Percentiles rank a stretch among this genome's conserved stretches.
Conservation (phyloP, 148 eudicot genomes). For the Euryodendron excelsum region DNA sequence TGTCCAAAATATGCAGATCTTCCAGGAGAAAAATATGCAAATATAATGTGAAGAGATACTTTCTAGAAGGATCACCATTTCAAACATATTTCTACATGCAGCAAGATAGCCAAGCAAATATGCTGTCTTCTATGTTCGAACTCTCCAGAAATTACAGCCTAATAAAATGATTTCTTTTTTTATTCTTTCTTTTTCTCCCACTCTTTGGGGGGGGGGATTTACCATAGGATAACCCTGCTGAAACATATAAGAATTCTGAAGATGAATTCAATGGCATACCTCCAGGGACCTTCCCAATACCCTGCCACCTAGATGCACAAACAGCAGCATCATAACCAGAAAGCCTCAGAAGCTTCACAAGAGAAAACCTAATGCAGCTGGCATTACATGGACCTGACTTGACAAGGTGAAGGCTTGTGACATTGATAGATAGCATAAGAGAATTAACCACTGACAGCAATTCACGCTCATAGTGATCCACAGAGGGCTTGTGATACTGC, state of each 20-base stretch:
- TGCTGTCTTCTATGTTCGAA: not conserved
- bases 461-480: conserved; percentile 67
- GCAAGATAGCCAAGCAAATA: no score
- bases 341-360: conserved; percentile 74
- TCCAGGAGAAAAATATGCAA: no score
- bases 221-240: conserved; percentile 17
- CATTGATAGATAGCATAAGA: conserved; percentile 54
- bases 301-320: no score
- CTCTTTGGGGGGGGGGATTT: not conserved
- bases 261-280: conserved; percentile 33
- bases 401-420: conserved; percentile 48
- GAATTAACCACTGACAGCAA: conserved; percentile 60
- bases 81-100: no score
- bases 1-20: no score
- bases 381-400: conserved; percentile 64
- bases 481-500: conserved; percentile 61
- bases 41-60: no score
- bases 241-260: not conserved
- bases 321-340: conserved; percentile 91
- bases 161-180: not conserved
- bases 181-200: no score
- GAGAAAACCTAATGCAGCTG: conserved; percentile 65
- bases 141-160: not conserved
- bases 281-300: conserved; percentile 72
- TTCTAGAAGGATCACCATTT: no score